Conservation (phyloP, 2,329 filamentous ascomycete genomes). For the Fusarium annulatum region DNA sequence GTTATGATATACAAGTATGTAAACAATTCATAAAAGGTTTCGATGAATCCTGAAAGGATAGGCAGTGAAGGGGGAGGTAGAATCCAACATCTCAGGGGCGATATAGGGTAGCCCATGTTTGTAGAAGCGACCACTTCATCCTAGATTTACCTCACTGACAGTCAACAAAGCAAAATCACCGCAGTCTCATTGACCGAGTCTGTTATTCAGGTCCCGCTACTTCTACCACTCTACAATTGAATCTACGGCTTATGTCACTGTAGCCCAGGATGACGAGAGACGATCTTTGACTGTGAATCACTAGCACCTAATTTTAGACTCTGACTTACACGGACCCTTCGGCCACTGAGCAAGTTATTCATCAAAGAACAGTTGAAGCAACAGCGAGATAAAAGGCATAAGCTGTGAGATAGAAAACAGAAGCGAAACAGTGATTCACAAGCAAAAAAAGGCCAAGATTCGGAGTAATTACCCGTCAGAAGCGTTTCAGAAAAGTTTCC, state of each 20-base stretch:
- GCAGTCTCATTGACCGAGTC: neutral
- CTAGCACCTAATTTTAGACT: neutral
- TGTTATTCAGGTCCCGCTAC: too few species aligned
- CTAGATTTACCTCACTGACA: neutral
- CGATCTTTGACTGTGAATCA: neutral
- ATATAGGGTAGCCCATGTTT: neutral
- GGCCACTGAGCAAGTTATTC: neutral
- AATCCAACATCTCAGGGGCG: neutral
- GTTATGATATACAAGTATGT: neutral
- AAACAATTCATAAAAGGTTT: neutral
- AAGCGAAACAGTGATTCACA: neutral
- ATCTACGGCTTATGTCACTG: neutral
- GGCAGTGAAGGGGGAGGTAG: neutral
- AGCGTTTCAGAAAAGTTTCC: conserved; percentile 37
- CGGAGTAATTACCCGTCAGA: conserved; percentile 16
- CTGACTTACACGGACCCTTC: neutral
- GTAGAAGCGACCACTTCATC: neutral
- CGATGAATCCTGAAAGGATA: neutral
- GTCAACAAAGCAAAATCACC: neutral
- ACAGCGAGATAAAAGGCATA: neutral
- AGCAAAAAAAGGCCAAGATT: neutral
- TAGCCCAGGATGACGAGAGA: conserved; percentile 17
- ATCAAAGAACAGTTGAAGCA: neutral
- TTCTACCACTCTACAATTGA: neutral
- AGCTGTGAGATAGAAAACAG: neutral